These are phyloP conservation scores for Saccharomycopsis babjevae DNA, from an alignment of 805 yeast species.

Conservation along the genomic window DNA sequence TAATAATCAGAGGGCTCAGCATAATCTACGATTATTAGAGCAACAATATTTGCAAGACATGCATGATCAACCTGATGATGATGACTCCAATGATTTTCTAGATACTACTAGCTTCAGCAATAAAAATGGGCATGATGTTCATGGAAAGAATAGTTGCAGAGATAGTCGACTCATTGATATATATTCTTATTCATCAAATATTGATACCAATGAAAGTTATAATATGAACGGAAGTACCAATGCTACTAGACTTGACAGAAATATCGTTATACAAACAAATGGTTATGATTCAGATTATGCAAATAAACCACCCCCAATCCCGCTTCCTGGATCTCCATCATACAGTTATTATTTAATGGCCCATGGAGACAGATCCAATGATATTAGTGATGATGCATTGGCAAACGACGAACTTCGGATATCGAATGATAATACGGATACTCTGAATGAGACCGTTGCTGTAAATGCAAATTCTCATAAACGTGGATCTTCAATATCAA, in stretches of 20 bases:
- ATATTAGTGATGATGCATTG: neutral
- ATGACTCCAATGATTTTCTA: neutral
- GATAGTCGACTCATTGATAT: neutral
- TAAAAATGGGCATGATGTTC: neutral
- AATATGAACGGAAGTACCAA: neutral
- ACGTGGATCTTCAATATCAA: neutral
- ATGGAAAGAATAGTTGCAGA: neutral
- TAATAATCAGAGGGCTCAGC: neutral
- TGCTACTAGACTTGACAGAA: neutral
- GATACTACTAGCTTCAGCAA: neutral
- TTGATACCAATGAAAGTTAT: neutral
- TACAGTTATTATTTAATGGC: slow-evolving; percentile 20
- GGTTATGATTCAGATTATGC: slow-evolving; percentile 25
- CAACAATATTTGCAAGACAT: neutral
- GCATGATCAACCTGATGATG: neutral
- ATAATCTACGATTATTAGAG: neutral
- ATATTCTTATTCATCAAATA: neutral
- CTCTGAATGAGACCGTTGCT: neutral
- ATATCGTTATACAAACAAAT: neutral
- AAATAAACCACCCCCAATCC: slow-evolving; percentile 33
- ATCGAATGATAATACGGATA: neutral
- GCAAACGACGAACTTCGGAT: neutral
- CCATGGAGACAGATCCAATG: neutral
- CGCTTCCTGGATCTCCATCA: slow-evolving; percentile 22
- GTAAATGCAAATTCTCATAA: neutral